Conservation (phyloP, 2,329 filamentous ascomycete species). For the Truncatella angustata region DNA sequence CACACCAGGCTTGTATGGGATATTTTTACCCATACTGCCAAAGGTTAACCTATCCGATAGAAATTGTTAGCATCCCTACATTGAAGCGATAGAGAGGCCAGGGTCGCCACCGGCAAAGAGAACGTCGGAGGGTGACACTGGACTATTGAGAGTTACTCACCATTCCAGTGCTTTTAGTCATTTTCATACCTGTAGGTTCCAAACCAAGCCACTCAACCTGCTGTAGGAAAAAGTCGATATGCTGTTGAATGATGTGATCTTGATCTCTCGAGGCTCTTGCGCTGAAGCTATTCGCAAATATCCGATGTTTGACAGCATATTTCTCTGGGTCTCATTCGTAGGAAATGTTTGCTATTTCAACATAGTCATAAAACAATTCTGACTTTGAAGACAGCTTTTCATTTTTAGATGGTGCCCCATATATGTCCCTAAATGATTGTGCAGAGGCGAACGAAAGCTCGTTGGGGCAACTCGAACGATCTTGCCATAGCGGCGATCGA, state of each 20-base stretch:
- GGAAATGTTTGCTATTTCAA: slow-evolving; percentile 12
- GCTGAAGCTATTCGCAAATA: slow-evolving; percentile 20
- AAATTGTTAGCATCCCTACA: no score
- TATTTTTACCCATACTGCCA: slow-evolving; percentile 19
- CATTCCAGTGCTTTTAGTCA: slow-evolving; percentile 18
- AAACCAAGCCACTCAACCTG: slow-evolving; percentile 11
- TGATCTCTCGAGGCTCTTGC: slow-evolving; percentile 18
- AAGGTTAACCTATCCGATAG: no score
- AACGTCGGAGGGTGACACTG: no score
- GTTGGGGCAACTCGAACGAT: slow-evolving; percentile 39
- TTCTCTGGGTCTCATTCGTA: slow-evolving; percentile 18
- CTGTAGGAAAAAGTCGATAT: slow-evolving; percentile 17
- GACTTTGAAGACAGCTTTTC: slow-evolving; percentile 18
- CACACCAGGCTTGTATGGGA: no score
- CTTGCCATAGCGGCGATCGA: slow-evolving; percentile 30
- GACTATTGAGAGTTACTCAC: no score
- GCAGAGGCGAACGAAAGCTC: slow-evolving; percentile 39
- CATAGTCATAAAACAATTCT: slow-evolving; percentile 16
- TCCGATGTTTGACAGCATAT: slow-evolving; percentile 18
- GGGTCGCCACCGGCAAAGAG: no score
- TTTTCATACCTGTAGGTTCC: slow-evolving; percentile 13
- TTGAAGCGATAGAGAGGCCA: no score
- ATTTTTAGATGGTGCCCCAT: slow-evolving; percentile 24
- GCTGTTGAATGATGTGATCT: slow-evolving; percentile 20
- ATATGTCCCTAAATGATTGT: slow-evolving; percentile 34